Evolutionary conservation across 352 stramenopile species (phyloP).

Genomic region (Globisporangium abappressorium): DNA sequence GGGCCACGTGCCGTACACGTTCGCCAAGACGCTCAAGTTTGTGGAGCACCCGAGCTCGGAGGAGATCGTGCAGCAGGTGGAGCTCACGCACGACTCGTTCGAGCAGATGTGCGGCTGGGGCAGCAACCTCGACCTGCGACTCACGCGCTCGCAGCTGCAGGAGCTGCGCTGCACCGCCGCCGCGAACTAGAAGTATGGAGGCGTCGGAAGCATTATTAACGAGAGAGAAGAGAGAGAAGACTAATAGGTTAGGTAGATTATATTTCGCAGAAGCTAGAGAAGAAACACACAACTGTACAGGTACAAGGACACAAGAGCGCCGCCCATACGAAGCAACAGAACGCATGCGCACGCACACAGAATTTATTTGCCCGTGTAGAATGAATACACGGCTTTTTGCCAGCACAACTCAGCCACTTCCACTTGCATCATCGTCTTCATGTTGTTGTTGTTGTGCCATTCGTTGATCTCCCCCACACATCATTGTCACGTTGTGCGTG

Average conservation of each 20-base stretch:
- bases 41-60: constrained; percentile 75
- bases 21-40: constrained; percentile 88
- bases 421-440: background rate
- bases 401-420: background rate
- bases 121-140: constrained; percentile 68
- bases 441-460: background rate
- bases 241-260: constrained; percentile 19
- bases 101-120: constrained; percentile 84
- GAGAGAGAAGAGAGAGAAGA: constrained; percentile 5
- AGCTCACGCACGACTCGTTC: constrained; percentile 81
- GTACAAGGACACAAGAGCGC: constrained; percentile 8
- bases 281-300: constrained; percentile 15
- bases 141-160: constrained; percentile 73
- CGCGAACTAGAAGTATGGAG: constrained; percentile 9
- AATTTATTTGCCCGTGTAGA: constrained; percentile 21
- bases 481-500: background rate
- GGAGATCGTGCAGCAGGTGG: constrained; percentile 82
- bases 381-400: constrained; percentile 27
- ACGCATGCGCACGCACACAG: background rate
- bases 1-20: constrained; percentile 55
- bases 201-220: background rate
- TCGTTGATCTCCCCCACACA: background rate
- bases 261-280: background rate
- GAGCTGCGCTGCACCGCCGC: constrained; percentile 48
- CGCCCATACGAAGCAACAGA: background rate